A percentile compares a stretch with the other conserved stretches of the same genome.
phyloP scores from a whole-genome alignment of 2,329 filamentous ascomycete species.

The Venturia carpophila region DNA sequence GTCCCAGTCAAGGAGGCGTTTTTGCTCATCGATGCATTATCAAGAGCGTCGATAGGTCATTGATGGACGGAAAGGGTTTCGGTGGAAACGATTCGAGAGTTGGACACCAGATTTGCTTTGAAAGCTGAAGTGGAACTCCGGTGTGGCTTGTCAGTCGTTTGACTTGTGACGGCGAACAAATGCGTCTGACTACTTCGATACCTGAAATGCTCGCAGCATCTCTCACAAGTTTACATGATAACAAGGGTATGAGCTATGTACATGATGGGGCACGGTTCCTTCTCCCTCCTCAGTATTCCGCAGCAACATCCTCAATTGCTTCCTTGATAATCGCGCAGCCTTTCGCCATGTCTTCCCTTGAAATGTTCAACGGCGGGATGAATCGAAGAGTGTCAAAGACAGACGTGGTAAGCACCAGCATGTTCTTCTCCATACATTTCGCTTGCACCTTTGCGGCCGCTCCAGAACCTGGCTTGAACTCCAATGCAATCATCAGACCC shows the following conservation, averaged over 20 bases:
- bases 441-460: slow-evolving; percentile 29
- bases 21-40: too few species aligned
- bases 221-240: too few species aligned
- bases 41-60: too few species aligned
- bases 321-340: slow-evolving; percentile 31
- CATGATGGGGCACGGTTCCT: background rate
- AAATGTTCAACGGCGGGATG: slow-evolving; percentile 35
- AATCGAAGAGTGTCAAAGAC: slow-evolving; percentile 36
- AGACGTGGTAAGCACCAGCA: slow-evolving; percentile 34
- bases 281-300: background rate
- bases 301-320: slow-evolving; percentile 32
- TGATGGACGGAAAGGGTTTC: too few species aligned
- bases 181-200: too few species aligned
- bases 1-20: too few species aligned
- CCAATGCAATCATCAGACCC: slow-evolving; percentile 34
- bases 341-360: slow-evolving; percentile 32
- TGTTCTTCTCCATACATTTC: slow-evolving; percentile 33
- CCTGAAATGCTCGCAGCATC: too few species aligned
- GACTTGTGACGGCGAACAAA: too few species aligned
- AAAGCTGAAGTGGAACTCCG: too few species aligned
- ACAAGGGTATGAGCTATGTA: background rate
- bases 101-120: too few species aligned
- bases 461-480: slow-evolving; percentile 30
- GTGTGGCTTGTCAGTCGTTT: too few species aligned
- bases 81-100: too few species aligned